Base-by-base conservation (phyloP, 768 basidiomycete species). In the Psilocybe subaeruginosa region DNA sequence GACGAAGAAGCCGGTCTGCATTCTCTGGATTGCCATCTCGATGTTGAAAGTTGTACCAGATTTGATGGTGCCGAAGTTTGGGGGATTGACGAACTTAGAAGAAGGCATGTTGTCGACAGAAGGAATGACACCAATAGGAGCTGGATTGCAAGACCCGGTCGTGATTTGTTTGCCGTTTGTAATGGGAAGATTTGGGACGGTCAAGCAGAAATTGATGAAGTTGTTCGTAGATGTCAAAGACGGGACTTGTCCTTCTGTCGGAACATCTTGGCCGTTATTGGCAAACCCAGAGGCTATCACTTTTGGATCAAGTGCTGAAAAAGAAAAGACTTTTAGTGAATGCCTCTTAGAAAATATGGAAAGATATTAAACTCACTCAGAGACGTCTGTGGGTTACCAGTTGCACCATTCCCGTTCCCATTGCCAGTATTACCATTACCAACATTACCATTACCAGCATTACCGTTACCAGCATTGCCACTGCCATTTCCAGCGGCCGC, bases 131-230 rank as follows among this genome's bases (percentile, higher is more conserved):
- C 84, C 84, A 72, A 87, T 85, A 5, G 83, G 82, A 6, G 81
- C 79, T 23, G 83, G 80, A 72, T 88, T 89, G 73, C 86, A 83
- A 49, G 85, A 87, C 35, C 82, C 84, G 35, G 75, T 75, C n/a
- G 71, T 68, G 64, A 83, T 77, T 66, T 82, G 85, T 61, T 78
- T 70, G 33, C 85, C 86, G 70, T 87, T 77, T 46, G 85, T 86
- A 68, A 87, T 74, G 12, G 82, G 81, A 48, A 79, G 71, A 56
- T 80, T 73, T 51, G 79, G 73, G 8, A 73, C 72, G 9, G 77
- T 79, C 31, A 77, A 66, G 67, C 84, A 87, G 69, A 80, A 81
- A 75, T 85, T 83, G 75, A 84, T 82, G 68, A 85, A 89, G 75
- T 88, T 88, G 76, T 89, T 86, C 17, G 72, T 76, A 12, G 82